phyloP scores from a whole-genome alignment of 352 stramenopile species.

The Phytophthora colocasiae region DNA sequence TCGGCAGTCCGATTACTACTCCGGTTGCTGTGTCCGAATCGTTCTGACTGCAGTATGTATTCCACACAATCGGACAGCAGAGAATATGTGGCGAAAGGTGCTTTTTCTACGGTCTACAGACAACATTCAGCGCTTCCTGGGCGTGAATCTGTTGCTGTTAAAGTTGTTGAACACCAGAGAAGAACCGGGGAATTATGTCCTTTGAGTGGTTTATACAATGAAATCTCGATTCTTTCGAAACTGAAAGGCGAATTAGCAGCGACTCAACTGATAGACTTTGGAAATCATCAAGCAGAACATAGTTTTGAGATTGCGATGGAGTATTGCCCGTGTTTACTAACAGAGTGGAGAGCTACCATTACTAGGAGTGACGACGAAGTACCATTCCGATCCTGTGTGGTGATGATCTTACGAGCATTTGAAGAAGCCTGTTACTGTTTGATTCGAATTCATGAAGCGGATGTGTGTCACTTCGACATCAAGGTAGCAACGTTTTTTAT shows the following conservation, averaged over 20 bases:
- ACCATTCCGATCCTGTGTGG: slow-evolving; percentile 50
- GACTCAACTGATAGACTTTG: slow-evolving; percentile 69
- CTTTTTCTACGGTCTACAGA: slow-evolving; percentile 56
- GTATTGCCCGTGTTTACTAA: slow-evolving; percentile 61
- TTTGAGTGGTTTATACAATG: slow-evolving; percentile 55
- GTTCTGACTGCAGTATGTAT: slow-evolving; percentile 52
- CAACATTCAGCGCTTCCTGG: slow-evolving; percentile 28
- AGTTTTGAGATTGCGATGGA: slow-evolving; percentile 69
- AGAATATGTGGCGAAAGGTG: slow-evolving; percentile 59
- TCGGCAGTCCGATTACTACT: slow-evolving; percentile 45
- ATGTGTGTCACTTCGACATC: slow-evolving; percentile 73
- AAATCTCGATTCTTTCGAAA: slow-evolving; percentile 57
- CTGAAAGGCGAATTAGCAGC: slow-evolving; percentile 56
- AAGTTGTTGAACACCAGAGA: slow-evolving; percentile 57
- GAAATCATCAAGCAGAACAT: slow-evolving; percentile 45
- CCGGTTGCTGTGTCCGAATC: slow-evolving; percentile 46
- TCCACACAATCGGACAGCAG: slow-evolving; percentile 13
- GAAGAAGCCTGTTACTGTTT: slow-evolving; percentile 45
- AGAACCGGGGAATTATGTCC: slow-evolving; percentile 51
- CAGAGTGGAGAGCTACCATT: slow-evolving; percentile 41
- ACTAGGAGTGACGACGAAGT: slow-evolving; percentile 3
- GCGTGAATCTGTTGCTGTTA: slow-evolving; percentile 46
- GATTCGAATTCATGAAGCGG: slow-evolving; percentile 46
- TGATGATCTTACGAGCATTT: slow-evolving; percentile 57
- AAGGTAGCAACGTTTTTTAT: slow-evolving; percentile 40